Base-by-base conservation (phyloP, 768 basidiomycete species). In the Pleurotus tuoliensis region DNA sequence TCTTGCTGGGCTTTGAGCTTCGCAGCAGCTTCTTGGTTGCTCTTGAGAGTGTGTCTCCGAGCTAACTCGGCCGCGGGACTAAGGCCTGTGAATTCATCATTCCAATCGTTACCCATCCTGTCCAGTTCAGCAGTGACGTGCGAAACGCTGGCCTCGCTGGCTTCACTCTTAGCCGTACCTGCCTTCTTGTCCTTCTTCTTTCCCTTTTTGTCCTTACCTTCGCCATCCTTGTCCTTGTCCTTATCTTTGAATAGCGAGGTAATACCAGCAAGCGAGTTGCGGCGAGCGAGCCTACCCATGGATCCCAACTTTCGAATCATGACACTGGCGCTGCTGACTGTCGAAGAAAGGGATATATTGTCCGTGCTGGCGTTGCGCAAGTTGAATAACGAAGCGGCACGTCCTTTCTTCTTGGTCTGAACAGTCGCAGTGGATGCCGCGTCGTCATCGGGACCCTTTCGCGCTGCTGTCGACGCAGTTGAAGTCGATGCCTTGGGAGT, bases 291-390 rank as follows among this genome's bases (percentile, higher is more conserved):
- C 71, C 90, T 92, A 30, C 92, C 92, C 73, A 97, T 87, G 39
- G 86, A 86, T 3, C 95, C 91, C 47, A 98, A 85, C 75, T 97
- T 98, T 62, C 95, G 83, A 64, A 97, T 95, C 83, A 98, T 96
- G 69, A 98, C 89, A 44, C 90, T 93, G 18, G 96, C 96, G 50
- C 90, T 92, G 60, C 89, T 92, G 63, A 97, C 95, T 45, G 96
- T 97, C 6, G 92, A 94, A 16, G 88, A 90, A 39, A 98, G 82
- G 24, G 94, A 97, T 61, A 98, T 96, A 70, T 96, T 97, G 71
- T 96, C 94, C 43, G 92, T 95, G 55, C 87, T 90, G 43, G 86
- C 83, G 67, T 97, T 96, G 61, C 88, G 86, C 60, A 90, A 83
- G 70, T 94, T 97, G 80, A 98, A 95, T 61, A 98, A 67, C 18